Percentiles rank a stretch among this genome's conserved stretches.
Conservation (phyloP, 1,284 basidiomycete genomes). For the Porodaedalea pini region DNA sequence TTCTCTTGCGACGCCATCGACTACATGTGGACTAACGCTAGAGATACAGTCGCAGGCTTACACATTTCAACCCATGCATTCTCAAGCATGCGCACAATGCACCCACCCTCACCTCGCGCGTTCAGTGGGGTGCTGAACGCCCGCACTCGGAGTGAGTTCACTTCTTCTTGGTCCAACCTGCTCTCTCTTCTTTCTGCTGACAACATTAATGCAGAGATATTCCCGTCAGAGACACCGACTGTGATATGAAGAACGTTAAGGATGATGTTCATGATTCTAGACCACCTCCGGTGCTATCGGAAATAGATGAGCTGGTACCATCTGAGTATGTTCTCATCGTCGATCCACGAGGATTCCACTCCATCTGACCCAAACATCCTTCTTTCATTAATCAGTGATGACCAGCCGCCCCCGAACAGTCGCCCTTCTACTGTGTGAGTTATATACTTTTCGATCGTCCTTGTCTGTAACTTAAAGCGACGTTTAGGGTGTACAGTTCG, state of each 20-base stretch:
- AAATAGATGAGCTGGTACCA: slow-evolving; percentile 11
- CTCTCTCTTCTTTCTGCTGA: not conserved
- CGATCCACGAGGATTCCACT: not conserved
- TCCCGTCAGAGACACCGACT: not conserved
- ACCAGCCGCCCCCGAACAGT: not conserved
- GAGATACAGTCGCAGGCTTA: slow-evolving; percentile 9
- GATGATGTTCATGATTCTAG: not conserved
- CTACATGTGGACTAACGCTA: not conserved
- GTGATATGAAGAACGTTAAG: not conserved
- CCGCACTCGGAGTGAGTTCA: slow-evolving; percentile 2
- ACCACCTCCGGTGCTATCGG: slow-evolving; percentile 12
- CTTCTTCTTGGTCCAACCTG: too few relatives aligned
- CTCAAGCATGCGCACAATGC: not conserved
- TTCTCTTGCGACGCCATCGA: not conserved
- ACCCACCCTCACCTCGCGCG: slow-evolving; percentile 11
- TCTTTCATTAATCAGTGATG: slow-evolving; percentile 6
- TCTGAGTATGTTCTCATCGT: slow-evolving; percentile 13
- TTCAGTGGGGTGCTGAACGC: slow-evolving; percentile 5
- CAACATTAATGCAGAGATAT: not conserved
- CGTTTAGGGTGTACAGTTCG: not conserved
- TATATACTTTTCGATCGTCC: not conserved
- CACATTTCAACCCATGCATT: slow-evolving; percentile 12
- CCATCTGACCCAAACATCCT: not conserved
- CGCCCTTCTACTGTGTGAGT: slow-evolving; percentile 11
- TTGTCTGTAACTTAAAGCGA: not conserved